Percentiles rank a stretch among this genome's conserved stretches.
Evolutionary conservation across 225 moss, liverwort and hornwort species (phyloP).

Genomic region (Marchantia paleacea): DNA sequence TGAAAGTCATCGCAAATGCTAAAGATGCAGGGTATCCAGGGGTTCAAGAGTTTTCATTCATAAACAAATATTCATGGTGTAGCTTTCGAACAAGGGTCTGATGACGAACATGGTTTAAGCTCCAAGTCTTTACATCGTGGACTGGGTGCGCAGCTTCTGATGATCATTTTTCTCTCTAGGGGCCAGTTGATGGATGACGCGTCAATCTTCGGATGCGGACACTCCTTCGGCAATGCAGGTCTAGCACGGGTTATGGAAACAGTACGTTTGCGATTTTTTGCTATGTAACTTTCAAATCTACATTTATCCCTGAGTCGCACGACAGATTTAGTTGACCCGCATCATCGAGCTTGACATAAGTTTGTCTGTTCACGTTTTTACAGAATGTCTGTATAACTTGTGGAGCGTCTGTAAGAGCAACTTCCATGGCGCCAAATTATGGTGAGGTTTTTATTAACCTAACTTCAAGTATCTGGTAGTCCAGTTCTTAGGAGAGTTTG

Average conservation of each 20-base stretch:
- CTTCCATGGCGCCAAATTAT: conserved; percentile 87
- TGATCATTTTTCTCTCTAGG: conserved; percentile 37
- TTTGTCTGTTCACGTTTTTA: conserved; percentile 5
- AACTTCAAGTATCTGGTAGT: neutral
- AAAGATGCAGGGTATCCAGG: no score
- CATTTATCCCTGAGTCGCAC: neutral
- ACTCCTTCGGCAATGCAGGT: conserved; percentile 85
- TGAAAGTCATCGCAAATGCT: no score
- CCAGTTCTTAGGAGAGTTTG: neutral
- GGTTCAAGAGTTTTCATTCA: no score
- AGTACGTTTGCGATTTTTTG: conserved; percentile 35
- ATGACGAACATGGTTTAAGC: neutral
- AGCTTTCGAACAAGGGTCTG: no score
- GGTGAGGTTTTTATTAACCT: conserved; percentile 43
- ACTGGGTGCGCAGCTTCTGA: neutral
- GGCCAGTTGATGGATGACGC: conserved; percentile 98
- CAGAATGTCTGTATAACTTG: conserved; percentile 93
- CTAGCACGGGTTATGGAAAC: conserved; percentile 77
- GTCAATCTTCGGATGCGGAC: conserved; percentile 90
- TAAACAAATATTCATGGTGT: no score
- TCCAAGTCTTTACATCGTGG: neutral
- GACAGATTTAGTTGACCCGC: neutral
- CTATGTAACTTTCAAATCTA: neutral
- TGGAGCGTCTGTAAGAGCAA: conserved; percentile 80
- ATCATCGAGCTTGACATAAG: neutral